phyloP scores from a whole-genome alignment of 1,284 basidiomycete genomes.

The Trichosporon ovoides region DNA sequence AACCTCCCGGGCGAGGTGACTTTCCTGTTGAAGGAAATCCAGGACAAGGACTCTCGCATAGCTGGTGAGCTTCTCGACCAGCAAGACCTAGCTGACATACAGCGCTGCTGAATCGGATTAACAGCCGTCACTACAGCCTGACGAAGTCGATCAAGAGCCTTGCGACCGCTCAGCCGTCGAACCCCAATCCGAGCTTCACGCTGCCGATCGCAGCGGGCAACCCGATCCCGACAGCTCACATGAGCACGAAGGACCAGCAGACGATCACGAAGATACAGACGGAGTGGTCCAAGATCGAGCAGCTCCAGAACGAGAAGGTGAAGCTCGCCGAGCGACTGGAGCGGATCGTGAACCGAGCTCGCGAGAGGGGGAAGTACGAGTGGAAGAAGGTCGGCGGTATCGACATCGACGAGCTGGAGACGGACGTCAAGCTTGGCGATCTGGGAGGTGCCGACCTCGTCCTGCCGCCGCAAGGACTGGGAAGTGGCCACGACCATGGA shows the following conservation, averaged over 20 bases:
- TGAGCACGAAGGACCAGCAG: slow-evolving; percentile 41
- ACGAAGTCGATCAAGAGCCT: slow-evolving; percentile 32
- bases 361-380: slow-evolving; percentile 40
- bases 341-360: slow-evolving; percentile 39
- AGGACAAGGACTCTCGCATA: slow-evolving; percentile 50
- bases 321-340: slow-evolving; percentile 43
- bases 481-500: slow-evolving; percentile 23
- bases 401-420: slow-evolving; percentile 37
- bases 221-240: slow-evolving; percentile 34
- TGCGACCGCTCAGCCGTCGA: slow-evolving; percentile 12
- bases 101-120: slow-evolving; percentile 40
- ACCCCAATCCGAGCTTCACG: slow-evolving; percentile 24
- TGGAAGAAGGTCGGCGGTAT: slow-evolving; percentile 45
- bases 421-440: slow-evolving; percentile 22
- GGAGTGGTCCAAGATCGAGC: slow-evolving; percentile 46
- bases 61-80: slow-evolving; percentile 31
- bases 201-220: slow-evolving; percentile 30
- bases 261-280: slow-evolving; percentile 41
- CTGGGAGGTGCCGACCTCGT: slow-evolving; percentile 37
- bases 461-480: slow-evolving; percentile 36
- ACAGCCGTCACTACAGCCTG: slow-evolving; percentile 37
- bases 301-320: slow-evolving; percentile 46
- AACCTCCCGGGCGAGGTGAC: slow-evolving; percentile 69
- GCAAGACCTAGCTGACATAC: not conserved
- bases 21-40: slow-evolving; percentile 65